Percentiles rank a stretch among this genome's conserved stretches.
Conservation (phyloP, 2,329 filamentous ascomycete genomes). For the Acephala macrosclerotiorum region DNA sequence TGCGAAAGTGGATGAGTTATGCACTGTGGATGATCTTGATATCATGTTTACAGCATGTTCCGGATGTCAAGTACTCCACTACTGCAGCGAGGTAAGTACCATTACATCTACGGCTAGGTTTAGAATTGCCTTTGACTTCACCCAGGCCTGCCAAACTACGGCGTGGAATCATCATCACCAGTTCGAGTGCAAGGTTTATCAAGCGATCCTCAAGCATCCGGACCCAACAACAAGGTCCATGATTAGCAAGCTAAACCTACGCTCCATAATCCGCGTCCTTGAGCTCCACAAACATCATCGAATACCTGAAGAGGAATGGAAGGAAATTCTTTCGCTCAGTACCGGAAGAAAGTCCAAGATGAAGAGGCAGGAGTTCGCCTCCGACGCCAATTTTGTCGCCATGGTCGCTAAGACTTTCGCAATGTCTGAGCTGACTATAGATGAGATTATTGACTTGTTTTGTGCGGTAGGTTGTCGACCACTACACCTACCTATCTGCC, state of each 20-base stretch:
- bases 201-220: neutral
- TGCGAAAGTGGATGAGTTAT: neutral
- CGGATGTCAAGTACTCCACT: constrained; percentile 6
- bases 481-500: no score
- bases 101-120: no score
- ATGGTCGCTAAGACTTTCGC: constrained; percentile 4
- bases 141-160: neutral
- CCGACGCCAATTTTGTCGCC: neutral
- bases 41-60: neutral
- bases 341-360: constrained; percentile 8
- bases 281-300: neutral
- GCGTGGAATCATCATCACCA: constrained; percentile 12
- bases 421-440: neutral
- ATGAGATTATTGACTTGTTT: constrained; percentile 15
- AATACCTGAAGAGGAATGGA: neutral
- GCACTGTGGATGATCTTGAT: neutral
- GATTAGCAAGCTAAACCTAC: neutral
- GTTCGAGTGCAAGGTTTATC: neutral
- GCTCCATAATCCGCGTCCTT: constrained; percentile 11
- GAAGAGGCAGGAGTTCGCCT: neutral
- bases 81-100: constrained; percentile 15
- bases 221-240: neutral
- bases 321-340: neutral
- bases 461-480: neutral
- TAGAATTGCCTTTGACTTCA: neutral